phyloP scores from a whole-genome alignment of 345 rosid species.

The Pugionium cornutum region DNA sequence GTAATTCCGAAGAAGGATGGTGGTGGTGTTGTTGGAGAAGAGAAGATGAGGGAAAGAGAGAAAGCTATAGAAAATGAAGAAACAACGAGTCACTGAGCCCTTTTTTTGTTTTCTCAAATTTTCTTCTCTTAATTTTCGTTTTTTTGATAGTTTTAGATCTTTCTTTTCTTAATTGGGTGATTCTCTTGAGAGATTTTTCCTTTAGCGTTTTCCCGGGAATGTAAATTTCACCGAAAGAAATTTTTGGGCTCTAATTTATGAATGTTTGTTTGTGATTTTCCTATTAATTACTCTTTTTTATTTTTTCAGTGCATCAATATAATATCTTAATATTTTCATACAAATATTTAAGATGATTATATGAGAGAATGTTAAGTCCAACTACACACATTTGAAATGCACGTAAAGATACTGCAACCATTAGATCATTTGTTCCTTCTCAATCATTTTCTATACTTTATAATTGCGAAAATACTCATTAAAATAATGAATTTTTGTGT shows the following conservation, averaged over 20 bases:
- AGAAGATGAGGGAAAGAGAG: conserved; percentile 40
- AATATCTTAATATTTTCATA: too few species aligned
- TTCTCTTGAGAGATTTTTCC: conserved; percentile 18
- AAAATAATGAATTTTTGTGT: too few species aligned
- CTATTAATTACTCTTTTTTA: too few species aligned
- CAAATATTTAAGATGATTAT: too few species aligned
- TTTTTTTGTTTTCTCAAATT: not conserved
- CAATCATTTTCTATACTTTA: too few species aligned
- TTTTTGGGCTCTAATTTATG: conserved; percentile 19
- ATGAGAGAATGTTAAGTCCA: too few species aligned
- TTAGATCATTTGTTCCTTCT: too few species aligned
- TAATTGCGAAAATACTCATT: too few species aligned
- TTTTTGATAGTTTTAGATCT: not conserved
- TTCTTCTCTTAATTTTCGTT: not conserved
- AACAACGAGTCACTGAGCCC: conserved; percentile 37
- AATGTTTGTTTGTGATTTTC: not conserved
- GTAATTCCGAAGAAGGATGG: not conserved
- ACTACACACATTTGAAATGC: too few species aligned
- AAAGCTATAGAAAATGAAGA: conserved; percentile 20
- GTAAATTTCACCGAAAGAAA: conserved; percentile 43
- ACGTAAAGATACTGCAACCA: too few species aligned
- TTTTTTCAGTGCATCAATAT: too few species aligned
- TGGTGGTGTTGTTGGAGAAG: conserved; percentile 12
- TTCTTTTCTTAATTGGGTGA: not conserved
- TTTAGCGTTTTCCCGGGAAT: conserved; percentile 33